Evolutionary conservation across 345 rosid genomes (phyloP), one percentile per base, ranked within the genome.

Genomic region (Litchi chinensis): DNA sequence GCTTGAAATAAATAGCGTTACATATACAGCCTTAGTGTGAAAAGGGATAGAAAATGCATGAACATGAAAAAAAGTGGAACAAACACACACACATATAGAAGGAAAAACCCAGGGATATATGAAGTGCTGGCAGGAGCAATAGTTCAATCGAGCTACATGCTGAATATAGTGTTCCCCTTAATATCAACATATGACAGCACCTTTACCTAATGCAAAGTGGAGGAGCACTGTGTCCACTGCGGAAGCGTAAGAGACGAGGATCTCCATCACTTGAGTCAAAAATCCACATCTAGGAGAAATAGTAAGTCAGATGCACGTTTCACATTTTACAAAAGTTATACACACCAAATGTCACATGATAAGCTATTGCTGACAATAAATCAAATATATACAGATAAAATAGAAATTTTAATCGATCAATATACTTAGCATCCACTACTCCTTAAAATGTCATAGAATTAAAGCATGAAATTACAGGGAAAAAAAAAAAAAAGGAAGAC

Each of bases 201-300:
- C 60, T 50, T 75, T 84, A 93, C 99, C 95, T 96, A 89, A 96
- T 90, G 86, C 97, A 96, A 71, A 85, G 86, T 43, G 99, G 99
- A 79, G 99, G 97, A 79, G 99, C 99, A 90, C 98, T 93, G 65
- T 96, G 98, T 80, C 99, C 99, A 84, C 94, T 91, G 21, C 97
- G 98, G 83, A 96, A 96, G 74, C 98, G 97, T 79, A 96, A 82
- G 65, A 96, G 87, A 68, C 97, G 97, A 89, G 98, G 97, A 86
- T 91, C 99, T 41, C 93, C 97, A 84, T 96, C 97, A 88, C 85
- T 94, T 76, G 93, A 89, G 89, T 91, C 98, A 78, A 96, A 96
- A 84, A 96, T 91, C 99, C 99, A 96, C 93, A 96, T 91, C 98
- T 96, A 79, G 26, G 76, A 44, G 8, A 78, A 60, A 73, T 11